These are phyloP conservation scores for Leccinum pallidistipes DNA, from an alignment of 1,284 basidiomycete species.

Conservation along the genomic window DNA sequence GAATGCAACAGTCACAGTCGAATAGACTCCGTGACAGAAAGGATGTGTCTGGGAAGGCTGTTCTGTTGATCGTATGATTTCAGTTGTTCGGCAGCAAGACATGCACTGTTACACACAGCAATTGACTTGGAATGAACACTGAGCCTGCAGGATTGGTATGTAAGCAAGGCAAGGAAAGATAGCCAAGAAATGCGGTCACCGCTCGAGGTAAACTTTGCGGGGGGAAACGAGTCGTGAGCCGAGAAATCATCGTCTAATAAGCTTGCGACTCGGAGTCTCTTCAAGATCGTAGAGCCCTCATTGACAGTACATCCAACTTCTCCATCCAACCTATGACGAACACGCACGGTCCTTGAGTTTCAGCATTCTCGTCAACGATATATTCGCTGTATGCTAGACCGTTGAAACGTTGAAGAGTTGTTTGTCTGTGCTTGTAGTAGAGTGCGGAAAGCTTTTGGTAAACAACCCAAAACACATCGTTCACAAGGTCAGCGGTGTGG, in stretches of 20 bases:
- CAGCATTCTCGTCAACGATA: too few relatives aligned
- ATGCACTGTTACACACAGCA: background rate
- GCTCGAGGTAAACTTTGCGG: background rate
- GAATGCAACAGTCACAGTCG: conserved; percentile 18
- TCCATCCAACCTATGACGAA: too few relatives aligned
- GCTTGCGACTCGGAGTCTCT: too few relatives aligned
- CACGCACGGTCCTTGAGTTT: too few relatives aligned
- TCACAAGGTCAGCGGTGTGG: background rate
- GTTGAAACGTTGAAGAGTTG: background rate
- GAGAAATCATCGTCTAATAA: too few relatives aligned
- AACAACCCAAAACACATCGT: conserved; percentile 12
- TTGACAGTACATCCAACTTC: background rate
- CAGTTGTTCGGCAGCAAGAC: background rate
- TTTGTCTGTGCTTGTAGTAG: conserved; percentile 19
- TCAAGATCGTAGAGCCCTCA: too few relatives aligned
- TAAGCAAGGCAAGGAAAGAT: background rate
- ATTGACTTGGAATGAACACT: background rate
- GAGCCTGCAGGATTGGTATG: background rate
- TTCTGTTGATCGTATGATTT: background rate
- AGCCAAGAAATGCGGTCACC: background rate
- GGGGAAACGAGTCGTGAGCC: too few relatives aligned
- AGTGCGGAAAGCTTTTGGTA: conserved; percentile 8
- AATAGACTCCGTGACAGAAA: conserved; percentile 1
- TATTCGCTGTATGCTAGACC: background rate
- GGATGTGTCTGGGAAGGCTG: background rate